A percentile compares a stretch with the other conserved stretches of the same genome.
Evolutionary conservation across 257 asterid genomes (phyloP).

Genomic region (Datura wrightii): DNA sequence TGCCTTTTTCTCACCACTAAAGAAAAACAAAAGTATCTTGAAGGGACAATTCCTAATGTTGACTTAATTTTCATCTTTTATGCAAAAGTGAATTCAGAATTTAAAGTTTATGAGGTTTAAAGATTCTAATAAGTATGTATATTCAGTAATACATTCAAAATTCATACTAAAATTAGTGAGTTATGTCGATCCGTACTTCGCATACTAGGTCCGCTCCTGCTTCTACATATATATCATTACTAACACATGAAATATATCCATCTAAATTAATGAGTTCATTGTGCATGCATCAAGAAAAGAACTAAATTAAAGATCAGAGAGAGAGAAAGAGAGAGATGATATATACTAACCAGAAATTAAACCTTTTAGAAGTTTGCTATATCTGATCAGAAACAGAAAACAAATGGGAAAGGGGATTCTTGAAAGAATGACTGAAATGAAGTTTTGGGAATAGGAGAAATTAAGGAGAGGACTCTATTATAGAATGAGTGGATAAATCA

Average conservation of each 20-base stretch:
- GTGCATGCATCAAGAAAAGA: background rate
- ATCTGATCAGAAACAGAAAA: background rate
- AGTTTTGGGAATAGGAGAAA: background rate
- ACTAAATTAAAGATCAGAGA: background rate
- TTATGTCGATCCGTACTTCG: background rate
- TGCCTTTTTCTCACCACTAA: background rate
- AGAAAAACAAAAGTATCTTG: background rate
- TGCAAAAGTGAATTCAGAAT: background rate
- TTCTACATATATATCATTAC: background rate
- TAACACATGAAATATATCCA: background rate
- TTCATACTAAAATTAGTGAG: background rate
- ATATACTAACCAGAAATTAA: slow-evolving; percentile 31
- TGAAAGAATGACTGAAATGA: slow-evolving; percentile 19
- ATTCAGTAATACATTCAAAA: background rate
- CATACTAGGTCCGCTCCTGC: background rate
- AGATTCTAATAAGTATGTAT: background rate
- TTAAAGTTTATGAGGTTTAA: background rate
- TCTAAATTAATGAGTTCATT: background rate
- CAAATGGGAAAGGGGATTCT: background rate
- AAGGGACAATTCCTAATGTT: background rate
- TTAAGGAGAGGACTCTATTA: background rate
- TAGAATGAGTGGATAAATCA: slow-evolving; percentile 27
- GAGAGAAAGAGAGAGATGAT: background rate
- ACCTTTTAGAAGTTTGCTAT: background rate
- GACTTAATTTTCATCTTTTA: background rate